These are phyloP conservation scores for Penicillium mononematosum DNA, from an alignment of 495 filamentous ascomycete genomes.

Conservation along the genomic window DNA sequence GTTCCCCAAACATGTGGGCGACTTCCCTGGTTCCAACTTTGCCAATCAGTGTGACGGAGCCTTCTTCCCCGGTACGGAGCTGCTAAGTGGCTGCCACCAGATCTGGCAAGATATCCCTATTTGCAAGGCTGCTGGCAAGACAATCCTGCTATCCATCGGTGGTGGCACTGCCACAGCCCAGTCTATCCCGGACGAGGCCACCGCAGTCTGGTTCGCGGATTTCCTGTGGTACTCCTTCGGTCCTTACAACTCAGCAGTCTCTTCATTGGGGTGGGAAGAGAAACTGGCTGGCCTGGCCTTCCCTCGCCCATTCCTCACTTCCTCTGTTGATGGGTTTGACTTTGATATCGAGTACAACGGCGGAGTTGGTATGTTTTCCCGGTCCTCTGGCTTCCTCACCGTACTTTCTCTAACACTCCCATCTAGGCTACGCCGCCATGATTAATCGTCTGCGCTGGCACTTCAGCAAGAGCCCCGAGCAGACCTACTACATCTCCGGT, in stretches of 20 bases:
- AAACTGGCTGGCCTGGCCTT: slow-evolving; percentile 3
- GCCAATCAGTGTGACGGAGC: slow-evolving; percentile 61
- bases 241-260: slow-evolving; percentile 28
- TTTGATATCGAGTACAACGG: slow-evolving; percentile 60
- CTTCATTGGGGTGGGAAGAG: neutral
- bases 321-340: slow-evolving; percentile 70
- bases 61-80: slow-evolving; percentile 40
- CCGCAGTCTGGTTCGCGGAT: slow-evolving; percentile 53
- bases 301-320: slow-evolving; percentile 61
- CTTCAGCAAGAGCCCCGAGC: slow-evolving; percentile 44
- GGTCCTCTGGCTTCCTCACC: slow-evolving; percentile 5
- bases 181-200: slow-evolving; percentile 29
- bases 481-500: slow-evolving; percentile 60
- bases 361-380: slow-evolving; percentile 42
- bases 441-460: slow-evolving; percentile 51
- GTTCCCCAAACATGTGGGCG: slow-evolving; percentile 56
- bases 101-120: slow-evolving; percentile 59
- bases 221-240: slow-evolving; percentile 66
- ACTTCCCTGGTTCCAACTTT: slow-evolving; percentile 62
- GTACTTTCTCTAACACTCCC: slow-evolving; percentile 16
- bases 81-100: slow-evolving; percentile 50
- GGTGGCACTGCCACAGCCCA: slow-evolving; percentile 49
- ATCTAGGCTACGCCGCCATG: slow-evolving; percentile 45
- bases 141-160: slow-evolving; percentile 64
- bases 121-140: slow-evolving; percentile 66